Evolutionary conservation across 345 rosid genomes (phyloP).

Genomic region (Citrus inodora): DNA sequence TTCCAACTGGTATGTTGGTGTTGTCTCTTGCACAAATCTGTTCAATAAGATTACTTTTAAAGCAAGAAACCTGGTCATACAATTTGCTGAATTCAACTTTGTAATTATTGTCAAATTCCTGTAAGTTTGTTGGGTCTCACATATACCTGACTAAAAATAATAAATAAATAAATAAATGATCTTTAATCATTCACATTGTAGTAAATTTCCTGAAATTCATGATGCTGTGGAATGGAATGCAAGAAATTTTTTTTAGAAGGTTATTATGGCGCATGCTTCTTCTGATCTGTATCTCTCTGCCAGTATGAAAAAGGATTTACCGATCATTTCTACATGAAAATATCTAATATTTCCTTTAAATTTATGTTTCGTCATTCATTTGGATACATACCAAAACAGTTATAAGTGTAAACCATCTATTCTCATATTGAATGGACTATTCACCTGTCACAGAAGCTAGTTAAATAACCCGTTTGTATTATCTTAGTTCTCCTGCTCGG

Average conservation of each 20-base stretch:
- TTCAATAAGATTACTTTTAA: not conserved
- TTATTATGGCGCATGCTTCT: not conserved
- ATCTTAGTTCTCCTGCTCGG: slow-evolving; percentile 71
- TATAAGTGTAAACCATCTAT: not conserved
- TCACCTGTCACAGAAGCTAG: not conserved
- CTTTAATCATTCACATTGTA: not conserved
- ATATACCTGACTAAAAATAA: not conserved
- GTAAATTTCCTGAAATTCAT: not conserved
- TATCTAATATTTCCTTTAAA: not conserved
- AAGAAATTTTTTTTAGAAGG: not conserved
- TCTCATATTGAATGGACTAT: not conserved
- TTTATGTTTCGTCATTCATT: no score
- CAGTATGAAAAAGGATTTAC: not conserved
- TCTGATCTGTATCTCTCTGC: not conserved
- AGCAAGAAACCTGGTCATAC: not conserved
- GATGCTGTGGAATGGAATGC: not conserved
- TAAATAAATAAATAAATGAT: not conserved
- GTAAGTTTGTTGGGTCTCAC: not conserved
- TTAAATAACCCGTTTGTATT: not conserved
- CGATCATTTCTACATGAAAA: not conserved
- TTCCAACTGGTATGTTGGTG: slow-evolving; percentile 64
- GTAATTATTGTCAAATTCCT: not conserved
- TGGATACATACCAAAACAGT: no score
- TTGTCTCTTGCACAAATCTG: not conserved
- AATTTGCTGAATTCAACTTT: not conserved